A percentile compares a stretch with the other conserved stretches of the same genome.
Conservation (phyloP, 148 eudicot genomes). For the Diospyros kaki region DNA sequence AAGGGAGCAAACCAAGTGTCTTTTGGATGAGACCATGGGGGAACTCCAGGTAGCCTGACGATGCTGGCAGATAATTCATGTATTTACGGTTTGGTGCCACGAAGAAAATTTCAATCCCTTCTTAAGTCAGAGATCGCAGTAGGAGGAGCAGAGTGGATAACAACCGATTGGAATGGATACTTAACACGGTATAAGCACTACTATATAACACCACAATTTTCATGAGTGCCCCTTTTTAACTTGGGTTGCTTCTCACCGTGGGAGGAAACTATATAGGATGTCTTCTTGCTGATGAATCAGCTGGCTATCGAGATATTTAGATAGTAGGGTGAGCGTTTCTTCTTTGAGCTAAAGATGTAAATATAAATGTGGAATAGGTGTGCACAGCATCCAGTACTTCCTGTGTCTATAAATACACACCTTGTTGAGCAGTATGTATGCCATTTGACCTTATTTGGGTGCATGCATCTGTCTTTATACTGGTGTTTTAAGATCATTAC, state of each 20-base stretch:
- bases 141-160: constrained; percentile 14
- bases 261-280: constrained; percentile 11
- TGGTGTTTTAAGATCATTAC: too few relatives aligned
- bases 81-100: constrained; percentile 19
- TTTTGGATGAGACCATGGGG: constrained; percentile 15
- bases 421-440: constrained; percentile 7
- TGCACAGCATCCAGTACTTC: constrained; percentile 13
- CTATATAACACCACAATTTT: constrained; percentile 18
- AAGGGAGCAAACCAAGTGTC: constrained; percentile 7
- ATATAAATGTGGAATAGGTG: constrained; percentile 20
- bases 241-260: constrained; percentile 7
- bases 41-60: constrained; percentile 9
- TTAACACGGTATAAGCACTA: constrained; percentile 3
- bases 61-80: constrained; percentile 21
- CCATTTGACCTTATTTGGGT: neutral
- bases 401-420: constrained; percentile 1
- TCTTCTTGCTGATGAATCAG: constrained; percentile 15
- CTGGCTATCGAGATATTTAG: constrained; percentile 22
- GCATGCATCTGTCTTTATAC: too few relatives aligned
- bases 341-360: constrained; percentile 20
- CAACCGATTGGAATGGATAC: neutral
- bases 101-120: constrained; percentile 21
- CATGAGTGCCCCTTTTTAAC: constrained; percentile 10
- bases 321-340: constrained; percentile 17
- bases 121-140: constrained; percentile 21